Evolutionary conservation across 768 basidiomycete genomes (phyloP).

Genomic region (Tulasnella sp.): DNA sequence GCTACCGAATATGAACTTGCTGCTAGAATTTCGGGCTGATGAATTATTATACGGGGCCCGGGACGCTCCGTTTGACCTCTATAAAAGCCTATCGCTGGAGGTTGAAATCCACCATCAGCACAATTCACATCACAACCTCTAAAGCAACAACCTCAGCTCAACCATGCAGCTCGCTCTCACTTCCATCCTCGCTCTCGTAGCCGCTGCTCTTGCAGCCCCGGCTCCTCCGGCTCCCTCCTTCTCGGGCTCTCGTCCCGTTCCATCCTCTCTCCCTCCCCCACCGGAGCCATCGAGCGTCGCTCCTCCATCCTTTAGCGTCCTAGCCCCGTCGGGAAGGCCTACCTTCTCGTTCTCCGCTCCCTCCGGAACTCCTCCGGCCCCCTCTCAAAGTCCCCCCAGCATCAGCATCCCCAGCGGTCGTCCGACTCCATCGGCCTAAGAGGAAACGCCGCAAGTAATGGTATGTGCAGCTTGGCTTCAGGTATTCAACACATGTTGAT

Average conservation of each 20-base stretch:
- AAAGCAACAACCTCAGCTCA: neutral
- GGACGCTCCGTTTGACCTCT: neutral
- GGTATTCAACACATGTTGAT: neutral
- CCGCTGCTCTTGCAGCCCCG: neutral
- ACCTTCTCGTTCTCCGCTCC: neutral
- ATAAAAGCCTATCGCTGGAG: neutral
- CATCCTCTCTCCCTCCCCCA: slow-evolving; percentile 1
- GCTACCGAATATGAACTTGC: neutral
- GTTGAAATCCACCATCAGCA: neutral
- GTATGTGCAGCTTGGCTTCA: neutral
- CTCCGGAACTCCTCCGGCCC: neutral
- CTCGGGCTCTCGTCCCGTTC: neutral
- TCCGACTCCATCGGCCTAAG: neutral
- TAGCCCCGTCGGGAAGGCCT: neutral
- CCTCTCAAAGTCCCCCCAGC: neutral
- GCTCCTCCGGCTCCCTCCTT: neutral
- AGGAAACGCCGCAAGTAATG: neutral
- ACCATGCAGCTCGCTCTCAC: slow-evolving; percentile 6
- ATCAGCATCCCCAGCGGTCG: neutral
- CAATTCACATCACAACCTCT: neutral
- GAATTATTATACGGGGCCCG: neutral
- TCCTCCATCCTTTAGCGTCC: neutral
- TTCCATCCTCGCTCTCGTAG: neutral
- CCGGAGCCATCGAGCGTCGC: neutral
- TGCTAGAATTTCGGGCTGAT: neutral